Conservation (phyloP, 352 stramenopile genomes). For the Blastocystis sp. region DNA sequence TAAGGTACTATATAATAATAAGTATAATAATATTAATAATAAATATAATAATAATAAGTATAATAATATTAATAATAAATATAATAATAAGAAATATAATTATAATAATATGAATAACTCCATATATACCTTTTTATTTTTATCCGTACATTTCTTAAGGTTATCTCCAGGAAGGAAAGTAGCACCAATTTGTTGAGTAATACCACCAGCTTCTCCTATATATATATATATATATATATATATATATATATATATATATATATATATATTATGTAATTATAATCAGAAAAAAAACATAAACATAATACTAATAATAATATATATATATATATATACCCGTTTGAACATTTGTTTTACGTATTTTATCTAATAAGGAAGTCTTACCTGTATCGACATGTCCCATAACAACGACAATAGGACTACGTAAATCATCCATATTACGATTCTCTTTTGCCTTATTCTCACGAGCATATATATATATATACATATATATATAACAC, state of each 20-base stretch:
- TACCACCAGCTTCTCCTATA: constrained; percentile 73
- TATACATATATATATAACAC: not conserved
- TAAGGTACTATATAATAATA: no score
- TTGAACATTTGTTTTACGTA: constrained; percentile 92
- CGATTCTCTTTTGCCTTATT: constrained; percentile 52
- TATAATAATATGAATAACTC: no score
- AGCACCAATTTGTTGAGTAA: constrained; percentile 90
- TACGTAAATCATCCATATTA: constrained; percentile 72
- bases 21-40: no score
- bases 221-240: constrained; percentile 12
- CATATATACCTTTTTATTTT: constrained; percentile 48
- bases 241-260: constrained; percentile 74
- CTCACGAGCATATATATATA: constrained; percentile 59
- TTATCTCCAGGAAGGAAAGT: constrained; percentile 77
- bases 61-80: no score
- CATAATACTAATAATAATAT: no score
- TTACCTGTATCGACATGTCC: constrained; percentile 90
- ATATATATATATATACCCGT: constrained; percentile 42
- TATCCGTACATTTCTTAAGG: constrained; percentile 64
- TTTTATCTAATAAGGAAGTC: constrained; percentile 98
- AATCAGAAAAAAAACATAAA: no score
- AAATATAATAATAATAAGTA: no score
- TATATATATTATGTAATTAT: no score
- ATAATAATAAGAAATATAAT: no score
- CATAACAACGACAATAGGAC: constrained; percentile 97